These are phyloP conservation scores for Chaetomium strumarium DNA, from an alignment of 2,329 filamentous ascomycete genomes.

Conservation along the genomic window DNA sequence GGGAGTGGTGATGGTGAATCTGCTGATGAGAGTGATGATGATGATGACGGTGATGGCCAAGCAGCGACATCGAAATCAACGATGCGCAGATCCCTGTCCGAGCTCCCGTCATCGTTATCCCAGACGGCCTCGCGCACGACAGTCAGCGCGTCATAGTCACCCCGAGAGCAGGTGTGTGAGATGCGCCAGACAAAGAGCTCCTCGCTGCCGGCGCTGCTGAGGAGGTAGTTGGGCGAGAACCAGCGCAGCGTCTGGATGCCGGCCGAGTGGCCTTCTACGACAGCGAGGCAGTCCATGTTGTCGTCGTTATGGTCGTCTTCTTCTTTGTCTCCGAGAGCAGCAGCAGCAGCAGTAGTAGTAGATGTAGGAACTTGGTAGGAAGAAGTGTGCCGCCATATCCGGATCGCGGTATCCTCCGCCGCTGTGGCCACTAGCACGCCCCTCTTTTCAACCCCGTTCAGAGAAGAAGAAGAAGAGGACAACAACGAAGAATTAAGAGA, in stretches of 20 bases:
- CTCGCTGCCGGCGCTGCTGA: conserved; percentile 82
- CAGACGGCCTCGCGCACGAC: conserved; percentile 53
- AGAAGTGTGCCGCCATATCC: conserved; percentile 56
- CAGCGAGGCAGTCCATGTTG: conserved; percentile 47
- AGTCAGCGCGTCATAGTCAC: conserved; percentile 43
- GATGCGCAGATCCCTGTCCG: conserved; percentile 66
- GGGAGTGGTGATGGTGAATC: too few relatives aligned
- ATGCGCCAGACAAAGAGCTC: conserved; percentile 85
- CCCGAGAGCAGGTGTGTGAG: conserved; percentile 44
- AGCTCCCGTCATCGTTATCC: conserved; percentile 45
- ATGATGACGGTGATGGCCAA: not conserved
- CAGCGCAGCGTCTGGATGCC: conserved; percentile 79
- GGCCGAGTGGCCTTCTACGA: conserved; percentile 70
- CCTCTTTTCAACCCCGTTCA: not conserved
- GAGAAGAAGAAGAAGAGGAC: not conserved
- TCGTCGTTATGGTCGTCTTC: not conserved
- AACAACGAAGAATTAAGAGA: conserved; percentile 26
- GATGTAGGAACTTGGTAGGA: too few relatives aligned
- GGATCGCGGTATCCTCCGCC: conserved; percentile 68
- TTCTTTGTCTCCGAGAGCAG: not conserved
- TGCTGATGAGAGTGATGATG: conserved; percentile 8
- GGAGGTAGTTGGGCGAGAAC: conserved; percentile 58
- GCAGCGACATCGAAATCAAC: conserved; percentile 64
- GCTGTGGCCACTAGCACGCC: conserved; percentile 52
- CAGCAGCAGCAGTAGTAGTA: not conserved